Conservation (phyloP, 768 basidiomycete genomes). For the Tricholomella constricta region DNA sequence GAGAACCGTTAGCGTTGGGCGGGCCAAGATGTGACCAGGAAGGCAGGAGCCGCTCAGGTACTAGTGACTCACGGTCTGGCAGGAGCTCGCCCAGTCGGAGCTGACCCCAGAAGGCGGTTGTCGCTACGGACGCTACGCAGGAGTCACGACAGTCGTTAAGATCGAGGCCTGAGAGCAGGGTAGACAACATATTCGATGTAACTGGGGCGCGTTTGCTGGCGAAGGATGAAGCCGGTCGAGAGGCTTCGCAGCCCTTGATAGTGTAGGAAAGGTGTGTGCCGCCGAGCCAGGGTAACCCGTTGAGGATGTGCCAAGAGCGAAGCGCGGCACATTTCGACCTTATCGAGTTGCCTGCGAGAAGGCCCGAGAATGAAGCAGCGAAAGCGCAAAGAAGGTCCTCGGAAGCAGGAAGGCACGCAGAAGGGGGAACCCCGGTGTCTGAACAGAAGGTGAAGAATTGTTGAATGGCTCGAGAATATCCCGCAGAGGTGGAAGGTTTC, state of each 20-base stretch:
- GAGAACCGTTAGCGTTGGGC: constrained; percentile 8
- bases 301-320: constrained; percentile 34
- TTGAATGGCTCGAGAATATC: constrained; percentile 6
- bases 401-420: constrained; percentile 23
- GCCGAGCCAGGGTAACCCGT: constrained; percentile 24
- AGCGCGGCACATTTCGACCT: constrained; percentile 24
- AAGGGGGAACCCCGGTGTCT: constrained; percentile 11
- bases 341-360: constrained; percentile 18
- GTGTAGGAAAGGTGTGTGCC: constrained; percentile 22
- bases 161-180: too few relatives aligned
- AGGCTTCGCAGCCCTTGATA: constrained; percentile 20
- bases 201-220: constrained; percentile 31
- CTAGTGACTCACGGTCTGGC: constrained; percentile 7
- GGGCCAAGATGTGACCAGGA: background rate
- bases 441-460: constrained; percentile 15
- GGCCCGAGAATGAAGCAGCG: constrained; percentile 23
- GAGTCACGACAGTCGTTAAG: constrained; percentile 25
- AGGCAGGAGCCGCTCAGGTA: constrained; percentile 6
- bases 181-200: too few relatives aligned
- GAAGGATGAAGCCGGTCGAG: too few relatives aligned
- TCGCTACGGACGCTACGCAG: constrained; percentile 22
- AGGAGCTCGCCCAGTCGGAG: constrained; percentile 33
- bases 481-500: too few relatives aligned
- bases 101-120: constrained; percentile 34
- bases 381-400: constrained; percentile 31